These are phyloP conservation scores for Acephala macrosclerotiorum DNA, from an alignment of 2,329 filamentous ascomycete genomes.

Conservation along the genomic window DNA sequence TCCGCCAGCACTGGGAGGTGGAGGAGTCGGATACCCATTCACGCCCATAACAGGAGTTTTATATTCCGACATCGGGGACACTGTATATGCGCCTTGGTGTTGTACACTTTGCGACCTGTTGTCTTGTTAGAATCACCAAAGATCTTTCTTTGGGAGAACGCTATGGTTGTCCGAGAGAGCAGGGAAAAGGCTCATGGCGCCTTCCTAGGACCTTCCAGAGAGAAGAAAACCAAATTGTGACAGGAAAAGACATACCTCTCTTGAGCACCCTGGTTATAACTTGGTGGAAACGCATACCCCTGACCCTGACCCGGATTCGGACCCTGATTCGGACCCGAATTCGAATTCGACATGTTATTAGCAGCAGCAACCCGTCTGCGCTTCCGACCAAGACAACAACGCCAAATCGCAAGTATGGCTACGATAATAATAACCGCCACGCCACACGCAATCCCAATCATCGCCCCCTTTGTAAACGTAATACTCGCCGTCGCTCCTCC, in stretches of 20 bases:
- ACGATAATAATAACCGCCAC: conserved; percentile 4
- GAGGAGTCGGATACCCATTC: conserved; percentile 9
- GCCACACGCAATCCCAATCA: conserved; percentile 14
- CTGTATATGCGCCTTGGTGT: not conserved
- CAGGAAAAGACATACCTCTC: too few species aligned
- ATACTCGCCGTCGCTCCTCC: not conserved
- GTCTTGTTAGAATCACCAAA: too few species aligned
- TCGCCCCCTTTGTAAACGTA: conserved; percentile 8
- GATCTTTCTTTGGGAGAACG: too few species aligned
- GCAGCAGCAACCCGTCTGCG: not conserved
- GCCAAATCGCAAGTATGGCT: not conserved
- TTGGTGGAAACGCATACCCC: too few species aligned
- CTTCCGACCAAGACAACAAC: not conserved
- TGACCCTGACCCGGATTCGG: too few species aligned
- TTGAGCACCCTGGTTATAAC: too few species aligned
- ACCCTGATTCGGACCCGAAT: too few species aligned
- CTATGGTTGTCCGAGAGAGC: too few species aligned
- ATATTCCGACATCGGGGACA: conserved; percentile 14
- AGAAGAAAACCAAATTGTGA: too few species aligned
- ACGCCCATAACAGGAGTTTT: conserved; percentile 20
- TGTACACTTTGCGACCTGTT: not conserved
- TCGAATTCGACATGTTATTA: not conserved
- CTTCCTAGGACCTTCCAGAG: too few species aligned
- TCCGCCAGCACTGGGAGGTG: not conserved
- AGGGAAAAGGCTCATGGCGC: too few species aligned